Conservation (phyloP, 2,329 filamentous ascomycete species). For the Chaetomium sp. region DNA sequence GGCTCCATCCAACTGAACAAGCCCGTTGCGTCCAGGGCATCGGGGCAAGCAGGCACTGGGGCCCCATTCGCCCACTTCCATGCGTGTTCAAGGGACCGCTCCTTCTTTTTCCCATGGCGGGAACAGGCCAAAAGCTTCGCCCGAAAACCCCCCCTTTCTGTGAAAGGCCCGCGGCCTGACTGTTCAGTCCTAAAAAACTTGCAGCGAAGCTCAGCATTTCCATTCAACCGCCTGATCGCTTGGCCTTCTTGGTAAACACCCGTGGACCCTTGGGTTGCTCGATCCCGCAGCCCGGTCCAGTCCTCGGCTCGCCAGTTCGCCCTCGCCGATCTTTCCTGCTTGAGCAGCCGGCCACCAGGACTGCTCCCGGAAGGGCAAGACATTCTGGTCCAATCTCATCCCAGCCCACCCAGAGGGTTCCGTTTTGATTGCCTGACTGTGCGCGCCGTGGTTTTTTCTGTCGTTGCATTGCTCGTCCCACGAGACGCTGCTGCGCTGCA, state of each 20-base stretch:
- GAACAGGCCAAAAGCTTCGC: too few relatives aligned
- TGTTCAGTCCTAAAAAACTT: too few relatives aligned
- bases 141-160: too few relatives aligned
- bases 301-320: constrained; percentile 1
- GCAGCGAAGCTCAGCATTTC: background rate
- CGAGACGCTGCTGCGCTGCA: constrained; percentile 8
- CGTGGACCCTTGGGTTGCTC: background rate
- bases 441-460: constrained; percentile 6
- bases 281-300: constrained; percentile 7
- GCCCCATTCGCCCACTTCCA: too few relatives aligned
- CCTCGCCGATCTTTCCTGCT: constrained; percentile 16
- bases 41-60: too few relatives aligned
- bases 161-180: too few relatives aligned
- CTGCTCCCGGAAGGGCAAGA: constrained; percentile 9
- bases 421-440: constrained; percentile 10
- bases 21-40: background rate
- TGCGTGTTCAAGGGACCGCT: too few relatives aligned
- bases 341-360: constrained; percentile 2
- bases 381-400: constrained; percentile 7
- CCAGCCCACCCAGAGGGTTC: background rate
- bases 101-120: too few relatives aligned
- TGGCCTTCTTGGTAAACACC: background rate
- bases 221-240: background rate
- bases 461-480: constrained; percentile 15
- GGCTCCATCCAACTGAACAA: background rate